Percentiles rank a stretch among this genome's conserved stretches.
Conservation (phyloP, 495 filamentous ascomycete genomes). For the Xylaria intraflava region DNA sequence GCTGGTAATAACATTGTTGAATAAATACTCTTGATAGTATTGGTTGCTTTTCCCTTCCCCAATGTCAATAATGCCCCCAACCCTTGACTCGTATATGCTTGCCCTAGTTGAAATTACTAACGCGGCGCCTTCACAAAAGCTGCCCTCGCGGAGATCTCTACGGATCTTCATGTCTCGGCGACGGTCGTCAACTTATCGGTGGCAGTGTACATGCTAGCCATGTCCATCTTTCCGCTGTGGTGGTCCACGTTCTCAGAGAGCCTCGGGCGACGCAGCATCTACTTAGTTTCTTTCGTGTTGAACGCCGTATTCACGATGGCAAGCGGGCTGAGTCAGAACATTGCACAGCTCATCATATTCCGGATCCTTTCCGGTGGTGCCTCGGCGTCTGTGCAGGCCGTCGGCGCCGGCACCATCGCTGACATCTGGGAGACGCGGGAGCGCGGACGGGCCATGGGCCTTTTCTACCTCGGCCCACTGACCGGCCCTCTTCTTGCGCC, state of each 20-base stretch:
- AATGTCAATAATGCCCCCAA: not conserved
- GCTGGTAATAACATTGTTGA: not conserved
- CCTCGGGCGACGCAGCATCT: conserved; percentile 76
- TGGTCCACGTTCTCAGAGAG: conserved; percentile 89
- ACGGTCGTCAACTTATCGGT: conserved; percentile 77
- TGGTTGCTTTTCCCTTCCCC: no score
- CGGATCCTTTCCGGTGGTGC: conserved; percentile 76
- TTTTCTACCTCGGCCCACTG: conserved; percentile 89
- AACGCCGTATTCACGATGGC: conserved; percentile 74
- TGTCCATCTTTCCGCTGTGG: conserved; percentile 91
- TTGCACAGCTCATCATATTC: conserved; percentile 81
- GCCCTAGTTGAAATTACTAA: not conserved
- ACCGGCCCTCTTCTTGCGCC: conserved; percentile 77
- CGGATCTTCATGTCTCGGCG: conserved; percentile 56
- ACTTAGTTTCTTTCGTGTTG: conserved; percentile 71
- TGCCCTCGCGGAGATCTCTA: conserved; percentile 61
- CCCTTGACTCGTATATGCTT: not conserved
- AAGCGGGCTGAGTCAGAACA: conserved; percentile 65
- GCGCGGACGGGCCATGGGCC: conserved; percentile 81
- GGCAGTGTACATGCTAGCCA: conserved; percentile 81
- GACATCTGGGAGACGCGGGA: conserved; percentile 84
- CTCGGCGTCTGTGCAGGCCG: conserved; percentile 81
- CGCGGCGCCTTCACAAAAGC: conserved; percentile 40
- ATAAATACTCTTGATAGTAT: no score
- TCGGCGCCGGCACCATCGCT: conserved; percentile 87